phyloP scores from a whole-genome alignment of 495 filamentous ascomycete species.

The Aspergillus bridgeri region DNA sequence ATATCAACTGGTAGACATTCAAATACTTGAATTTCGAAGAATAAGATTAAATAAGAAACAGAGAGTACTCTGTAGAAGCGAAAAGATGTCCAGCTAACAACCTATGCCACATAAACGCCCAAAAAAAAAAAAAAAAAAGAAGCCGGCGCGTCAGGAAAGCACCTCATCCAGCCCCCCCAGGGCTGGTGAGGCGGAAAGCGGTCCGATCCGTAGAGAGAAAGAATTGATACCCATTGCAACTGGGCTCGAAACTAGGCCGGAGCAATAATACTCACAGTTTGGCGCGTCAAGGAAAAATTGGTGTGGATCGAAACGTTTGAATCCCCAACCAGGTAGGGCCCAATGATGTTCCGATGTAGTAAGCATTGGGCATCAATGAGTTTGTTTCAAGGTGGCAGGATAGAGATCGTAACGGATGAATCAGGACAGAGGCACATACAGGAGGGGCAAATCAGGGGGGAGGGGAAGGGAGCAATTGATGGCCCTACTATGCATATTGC shows the following conservation, averaged over 20 bases:
- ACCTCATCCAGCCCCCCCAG: constrained; percentile 21
- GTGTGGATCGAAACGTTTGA: constrained; percentile 25
- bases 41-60: constrained; percentile 9
- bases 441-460: constrained; percentile 7
- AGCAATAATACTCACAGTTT: constrained; percentile 21
- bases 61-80: constrained; percentile 10
- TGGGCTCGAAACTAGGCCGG: constrained; percentile 15
- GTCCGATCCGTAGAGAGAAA: constrained; percentile 25
- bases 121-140: constrained; percentile 18
- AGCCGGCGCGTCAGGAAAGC: constrained; percentile 8
- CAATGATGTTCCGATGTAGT: constrained; percentile 27
- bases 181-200: constrained; percentile 24
- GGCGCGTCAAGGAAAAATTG: constrained; percentile 19
- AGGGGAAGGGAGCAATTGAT: not conserved
- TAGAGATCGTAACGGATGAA: not conserved
- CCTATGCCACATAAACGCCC: constrained; percentile 17
- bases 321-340: constrained; percentile 22
- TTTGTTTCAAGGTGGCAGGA: constrained; percentile 22
- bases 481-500: not conserved
- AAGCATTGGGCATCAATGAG: constrained; percentile 45
- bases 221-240: constrained; percentile 32
- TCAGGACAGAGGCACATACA: constrained; percentile 2
- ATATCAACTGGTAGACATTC: constrained; percentile 15
- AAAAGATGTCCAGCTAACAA: constrained; percentile 19
- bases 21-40: constrained; percentile 21